Evolutionary conservation across 2,329 filamentous ascomycete species (phyloP).

Genomic region (Aspergillus pseudoviridinutans): DNA sequence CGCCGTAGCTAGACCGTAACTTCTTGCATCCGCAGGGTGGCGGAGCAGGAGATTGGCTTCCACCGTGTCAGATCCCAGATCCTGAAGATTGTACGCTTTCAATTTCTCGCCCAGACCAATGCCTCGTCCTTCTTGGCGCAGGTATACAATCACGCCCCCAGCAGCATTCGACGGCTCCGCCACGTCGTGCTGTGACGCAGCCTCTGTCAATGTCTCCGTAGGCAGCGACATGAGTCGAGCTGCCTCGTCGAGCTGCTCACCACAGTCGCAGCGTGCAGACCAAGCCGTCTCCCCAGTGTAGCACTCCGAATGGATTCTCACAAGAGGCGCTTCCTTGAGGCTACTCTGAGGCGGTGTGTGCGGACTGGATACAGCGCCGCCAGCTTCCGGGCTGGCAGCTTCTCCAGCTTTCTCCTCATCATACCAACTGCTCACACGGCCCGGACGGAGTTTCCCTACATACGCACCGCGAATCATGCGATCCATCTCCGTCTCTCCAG

Average conservation of each 20-base stretch:
- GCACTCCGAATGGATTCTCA: constrained; percentile 95
- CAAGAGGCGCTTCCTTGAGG: constrained; percentile 59
- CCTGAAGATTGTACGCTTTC: constrained; percentile 96
- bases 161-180: constrained; percentile 48
- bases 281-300: constrained; percentile 98
- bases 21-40: constrained; percentile 90
- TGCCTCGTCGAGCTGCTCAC: constrained; percentile 95
- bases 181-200: constrained; percentile 22
- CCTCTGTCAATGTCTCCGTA: constrained; percentile 28
- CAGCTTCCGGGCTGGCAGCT: constrained; percentile 2
- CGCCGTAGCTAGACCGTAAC: constrained; percentile 92
- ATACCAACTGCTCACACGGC: constrained; percentile 70
- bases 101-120: constrained; percentile 94
- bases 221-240: constrained; percentile 84
- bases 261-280: constrained; percentile 96
- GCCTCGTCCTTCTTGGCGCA: constrained; percentile 91
- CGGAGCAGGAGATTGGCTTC: constrained; percentile 88
- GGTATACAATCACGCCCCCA: constrained; percentile 90
- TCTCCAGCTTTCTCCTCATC: constrained; percentile 36
- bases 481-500: constrained; percentile 49
- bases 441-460: constrained; percentile 79
- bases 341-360: constrained; percentile 15
- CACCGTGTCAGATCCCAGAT: constrained; percentile 94
- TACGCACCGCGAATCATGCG: constrained; percentile 95
- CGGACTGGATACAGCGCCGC: constrained; percentile 8